Conservation (phyloP, 2,329 filamentous ascomycete species). For the Diaporthe humulicola region DNA sequence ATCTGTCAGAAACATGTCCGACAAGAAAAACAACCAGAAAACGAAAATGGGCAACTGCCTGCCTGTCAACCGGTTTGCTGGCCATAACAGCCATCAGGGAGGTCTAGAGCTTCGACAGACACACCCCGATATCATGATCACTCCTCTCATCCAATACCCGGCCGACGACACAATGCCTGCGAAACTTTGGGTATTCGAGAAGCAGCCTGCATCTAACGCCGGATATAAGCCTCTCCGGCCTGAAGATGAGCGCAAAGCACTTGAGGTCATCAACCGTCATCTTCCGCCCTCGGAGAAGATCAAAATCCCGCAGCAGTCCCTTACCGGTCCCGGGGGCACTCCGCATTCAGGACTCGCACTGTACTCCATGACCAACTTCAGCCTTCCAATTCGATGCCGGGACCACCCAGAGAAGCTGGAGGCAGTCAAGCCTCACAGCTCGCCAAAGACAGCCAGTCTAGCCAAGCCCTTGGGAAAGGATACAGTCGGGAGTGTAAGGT, state of each 20-base stretch:
- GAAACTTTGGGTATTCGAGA: not conserved
- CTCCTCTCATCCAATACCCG: not conserved
- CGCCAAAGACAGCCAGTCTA: not conserved
- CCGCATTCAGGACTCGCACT: no score
- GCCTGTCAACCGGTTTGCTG: not conserved
- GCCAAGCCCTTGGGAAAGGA: not conserved
- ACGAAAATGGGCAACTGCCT: not conserved
- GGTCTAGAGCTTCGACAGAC: not conserved
- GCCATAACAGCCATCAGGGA: not conserved
- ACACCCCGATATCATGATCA: no score
- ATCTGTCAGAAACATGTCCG: not conserved
- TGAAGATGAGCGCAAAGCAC: not conserved
- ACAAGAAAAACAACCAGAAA: not conserved
- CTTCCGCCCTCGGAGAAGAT: not conserved
- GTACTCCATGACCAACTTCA: not conserved
- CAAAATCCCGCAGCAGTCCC: not conserved
- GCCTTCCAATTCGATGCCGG: not conserved
- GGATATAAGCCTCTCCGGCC: not conserved
- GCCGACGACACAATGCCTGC: not conserved
- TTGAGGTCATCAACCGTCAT: constrained; percentile 10
- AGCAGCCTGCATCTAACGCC: no score
- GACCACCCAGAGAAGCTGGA: not conserved
- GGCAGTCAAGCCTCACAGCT: not conserved
- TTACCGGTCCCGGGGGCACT: no score
- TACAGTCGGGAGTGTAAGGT: no score